A percentile compares a stretch with the other conserved stretches of the same genome.
phyloP scores from a whole-genome alignment of 192 early-diverging fungal genomes.

The Nowakowskiella sp. region DNA sequence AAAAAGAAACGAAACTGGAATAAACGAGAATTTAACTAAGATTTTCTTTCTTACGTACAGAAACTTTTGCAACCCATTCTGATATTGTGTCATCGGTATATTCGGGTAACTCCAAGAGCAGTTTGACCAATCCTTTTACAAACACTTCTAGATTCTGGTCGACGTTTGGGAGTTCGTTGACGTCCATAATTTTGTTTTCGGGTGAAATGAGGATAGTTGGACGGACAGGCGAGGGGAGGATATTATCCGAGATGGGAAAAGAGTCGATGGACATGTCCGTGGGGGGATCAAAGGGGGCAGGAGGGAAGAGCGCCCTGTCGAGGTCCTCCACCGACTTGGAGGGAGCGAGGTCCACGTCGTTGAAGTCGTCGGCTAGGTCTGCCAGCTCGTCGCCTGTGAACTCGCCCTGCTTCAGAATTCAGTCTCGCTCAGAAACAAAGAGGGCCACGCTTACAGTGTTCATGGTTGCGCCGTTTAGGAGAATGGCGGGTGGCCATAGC shows the following conservation, averaged over 20 bases:
- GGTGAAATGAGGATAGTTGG: too few species aligned
- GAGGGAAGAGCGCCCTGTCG: background rate
- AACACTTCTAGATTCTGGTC: too few species aligned
- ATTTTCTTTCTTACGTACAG: too few species aligned
- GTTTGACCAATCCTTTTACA: too few species aligned
- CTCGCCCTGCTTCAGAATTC: background rate
- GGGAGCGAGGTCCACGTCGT: background rate
- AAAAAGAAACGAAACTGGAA: too few species aligned
- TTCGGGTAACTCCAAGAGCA: too few species aligned
- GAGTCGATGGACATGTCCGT: background rate
- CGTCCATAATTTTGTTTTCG: too few species aligned
- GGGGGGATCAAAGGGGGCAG: background rate
- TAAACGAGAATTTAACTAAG: too few species aligned
- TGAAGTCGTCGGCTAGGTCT: background rate
- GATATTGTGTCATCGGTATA: too few species aligned
- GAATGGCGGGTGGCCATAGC: background rate
- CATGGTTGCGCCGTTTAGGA: background rate
- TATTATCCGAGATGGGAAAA: background rate
- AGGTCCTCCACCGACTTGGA: background rate
- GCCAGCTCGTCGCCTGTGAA: background rate
- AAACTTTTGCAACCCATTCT: too few species aligned
- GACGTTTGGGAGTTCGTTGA: too few species aligned
- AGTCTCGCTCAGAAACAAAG: background rate
- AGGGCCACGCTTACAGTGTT: background rate
- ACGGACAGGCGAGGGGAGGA: background rate